phyloP scores from a whole-genome alignment of 179 eudicot genomes.

The Sideroxylon spinosum region DNA sequence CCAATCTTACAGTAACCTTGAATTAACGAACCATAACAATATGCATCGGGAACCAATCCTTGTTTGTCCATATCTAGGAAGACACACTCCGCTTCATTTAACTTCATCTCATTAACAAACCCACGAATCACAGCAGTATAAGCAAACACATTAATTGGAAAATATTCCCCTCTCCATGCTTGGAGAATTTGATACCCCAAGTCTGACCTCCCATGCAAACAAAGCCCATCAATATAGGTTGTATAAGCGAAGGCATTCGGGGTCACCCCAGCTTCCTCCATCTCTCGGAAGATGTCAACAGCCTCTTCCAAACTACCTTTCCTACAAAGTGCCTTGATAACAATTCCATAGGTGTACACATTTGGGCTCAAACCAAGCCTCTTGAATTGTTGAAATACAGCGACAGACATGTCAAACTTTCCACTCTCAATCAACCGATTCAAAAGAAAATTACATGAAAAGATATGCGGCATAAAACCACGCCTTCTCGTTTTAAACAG shows the following conservation, averaged over 20 bases:
- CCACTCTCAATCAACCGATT: constrained; percentile 42
- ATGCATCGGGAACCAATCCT: constrained; percentile 40
- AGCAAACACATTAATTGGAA: constrained; percentile 36
- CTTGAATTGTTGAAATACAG: constrained; percentile 50
- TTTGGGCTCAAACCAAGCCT: constrained; percentile 40
- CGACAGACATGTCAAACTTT: constrained; percentile 39
- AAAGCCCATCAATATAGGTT: constrained; percentile 56
- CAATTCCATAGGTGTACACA: constrained; percentile 54
- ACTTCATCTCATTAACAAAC: constrained; percentile 51
- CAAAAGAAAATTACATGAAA: constrained; percentile 51
- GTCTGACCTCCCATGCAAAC: constrained; percentile 32
- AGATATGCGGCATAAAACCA: constrained; percentile 42
- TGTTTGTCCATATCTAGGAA: constrained; percentile 45
- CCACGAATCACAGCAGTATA: constrained; percentile 57
- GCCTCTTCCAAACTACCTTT: constrained; percentile 47
- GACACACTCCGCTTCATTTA: constrained; percentile 53
- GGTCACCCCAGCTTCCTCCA: constrained; percentile 49
- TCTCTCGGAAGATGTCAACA: constrained; percentile 35
- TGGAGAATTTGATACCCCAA: constrained; percentile 44
- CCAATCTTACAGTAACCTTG: constrained; percentile 50
- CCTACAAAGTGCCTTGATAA: constrained; percentile 54
- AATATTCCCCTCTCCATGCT: constrained; percentile 20
- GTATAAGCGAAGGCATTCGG: constrained; percentile 41
- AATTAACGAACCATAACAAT: constrained; percentile 45
- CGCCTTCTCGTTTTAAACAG: constrained; percentile 41